These are phyloP conservation scores for Plantago lanceolata DNA, from an alignment of 305 asterid species.

Conservation along the genomic window DNA sequence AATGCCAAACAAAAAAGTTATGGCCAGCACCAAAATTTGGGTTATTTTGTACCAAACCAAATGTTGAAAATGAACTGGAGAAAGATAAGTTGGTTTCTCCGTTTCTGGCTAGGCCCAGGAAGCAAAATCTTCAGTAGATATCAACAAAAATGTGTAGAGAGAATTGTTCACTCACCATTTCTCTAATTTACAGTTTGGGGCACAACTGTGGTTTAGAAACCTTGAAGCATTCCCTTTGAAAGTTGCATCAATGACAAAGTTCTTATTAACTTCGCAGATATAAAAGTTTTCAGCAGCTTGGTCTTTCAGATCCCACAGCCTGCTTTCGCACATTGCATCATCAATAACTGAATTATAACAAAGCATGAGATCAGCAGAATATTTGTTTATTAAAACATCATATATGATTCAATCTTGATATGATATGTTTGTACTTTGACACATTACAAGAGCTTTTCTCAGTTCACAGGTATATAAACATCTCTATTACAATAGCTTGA, in stretches of 20 bases:
- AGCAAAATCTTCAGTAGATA: slow-evolving; percentile 13
- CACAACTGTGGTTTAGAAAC: slow-evolving; percentile 90
- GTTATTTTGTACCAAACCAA: no score
- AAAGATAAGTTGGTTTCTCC: neutral
- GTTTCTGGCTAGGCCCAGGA: slow-evolving; percentile 2
- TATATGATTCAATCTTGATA: neutral
- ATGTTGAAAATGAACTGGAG: neutral
- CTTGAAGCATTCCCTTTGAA: slow-evolving; percentile 86
- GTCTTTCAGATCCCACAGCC: slow-evolving; percentile 92
- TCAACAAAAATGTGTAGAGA: slow-evolving; percentile 8
- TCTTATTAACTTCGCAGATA: slow-evolving; percentile 86
- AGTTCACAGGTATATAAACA: no score
- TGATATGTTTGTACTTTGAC: neutral
- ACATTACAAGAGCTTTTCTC: neutral
- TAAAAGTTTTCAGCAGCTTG: slow-evolving; percentile 71
- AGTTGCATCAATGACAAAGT: slow-evolving; percentile 95
- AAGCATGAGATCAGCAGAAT: slow-evolving; percentile 17
- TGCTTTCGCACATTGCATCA: slow-evolving; percentile 78
- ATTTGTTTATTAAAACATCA: slow-evolving; percentile 10
- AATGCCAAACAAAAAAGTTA: no score
- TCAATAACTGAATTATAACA: slow-evolving; percentile 60
- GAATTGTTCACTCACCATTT: slow-evolving; percentile 61
- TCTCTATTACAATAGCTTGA: no score
- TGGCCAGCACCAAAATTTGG: no score
- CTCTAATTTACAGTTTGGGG: slow-evolving; percentile 86